A percentile compares a stretch with the other conserved stretches of the same genome.
Conservation (phyloP, 2,329 filamentous ascomycete species). For the Cladophialophora bantiana region DNA sequence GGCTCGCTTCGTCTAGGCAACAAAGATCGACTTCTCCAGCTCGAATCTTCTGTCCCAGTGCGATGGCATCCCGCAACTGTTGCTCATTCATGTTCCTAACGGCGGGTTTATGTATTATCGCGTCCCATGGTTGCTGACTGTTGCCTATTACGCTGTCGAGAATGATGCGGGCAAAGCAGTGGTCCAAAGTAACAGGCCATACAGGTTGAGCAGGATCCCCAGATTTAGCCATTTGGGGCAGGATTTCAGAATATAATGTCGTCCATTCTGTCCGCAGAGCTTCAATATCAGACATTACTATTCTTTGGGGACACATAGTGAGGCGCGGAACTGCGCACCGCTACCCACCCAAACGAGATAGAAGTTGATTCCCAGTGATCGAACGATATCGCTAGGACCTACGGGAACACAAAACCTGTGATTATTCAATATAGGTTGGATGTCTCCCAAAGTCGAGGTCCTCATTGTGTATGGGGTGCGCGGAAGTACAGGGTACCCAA, state of each 20-base stretch:
- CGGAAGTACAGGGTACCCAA: background rate
- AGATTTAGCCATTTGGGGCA: constrained; percentile 40
- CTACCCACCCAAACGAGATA: background rate
- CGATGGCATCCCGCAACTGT: constrained; percentile 50
- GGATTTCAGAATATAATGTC: constrained; percentile 39
- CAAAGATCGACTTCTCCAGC: constrained; percentile 49
- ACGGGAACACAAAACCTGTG: background rate
- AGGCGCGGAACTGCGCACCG: background rate
- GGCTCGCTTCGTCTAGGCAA: constrained; percentile 50
- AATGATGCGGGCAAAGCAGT: constrained; percentile 41
- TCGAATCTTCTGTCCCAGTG: constrained; percentile 49
- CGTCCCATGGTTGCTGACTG: constrained; percentile 52
- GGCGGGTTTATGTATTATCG: constrained; percentile 52
- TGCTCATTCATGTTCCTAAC: constrained; percentile 52
- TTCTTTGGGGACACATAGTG: background rate
- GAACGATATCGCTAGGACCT: background rate
- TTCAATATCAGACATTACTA: constrained; percentile 26
- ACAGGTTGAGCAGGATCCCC: constrained; percentile 42
- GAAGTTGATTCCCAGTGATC: background rate
- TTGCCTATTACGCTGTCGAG: constrained; percentile 50
- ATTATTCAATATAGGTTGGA: background rate
- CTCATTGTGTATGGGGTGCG: background rate
- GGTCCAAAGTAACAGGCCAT: constrained; percentile 51
- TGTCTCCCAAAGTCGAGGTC: background rate
- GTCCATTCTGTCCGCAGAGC: constrained; percentile 37